phyloP scores from a whole-genome alignment of 306 rosid genomes.

The Citrullus colocynthis region DNA sequence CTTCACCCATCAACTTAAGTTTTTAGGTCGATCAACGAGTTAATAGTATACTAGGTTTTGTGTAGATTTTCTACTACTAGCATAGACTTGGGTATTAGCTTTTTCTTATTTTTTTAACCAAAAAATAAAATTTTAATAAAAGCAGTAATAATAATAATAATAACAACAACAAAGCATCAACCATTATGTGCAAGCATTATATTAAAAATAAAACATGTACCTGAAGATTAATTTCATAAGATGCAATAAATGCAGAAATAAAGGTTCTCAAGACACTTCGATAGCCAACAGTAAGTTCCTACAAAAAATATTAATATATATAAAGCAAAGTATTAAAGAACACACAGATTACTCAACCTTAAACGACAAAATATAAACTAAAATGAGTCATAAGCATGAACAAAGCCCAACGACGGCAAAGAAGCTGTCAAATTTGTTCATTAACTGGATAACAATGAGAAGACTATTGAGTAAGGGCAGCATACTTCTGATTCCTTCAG shows the following conservation, averaged over 20 bases:
- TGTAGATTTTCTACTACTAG: too few relatives aligned
- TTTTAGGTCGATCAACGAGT: too few relatives aligned
- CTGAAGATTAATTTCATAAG: constrained; percentile 82
- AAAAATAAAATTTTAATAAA: too few relatives aligned
- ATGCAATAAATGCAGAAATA: constrained; percentile 81
- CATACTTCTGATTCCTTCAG: constrained; percentile 78
- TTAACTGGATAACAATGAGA: background rate
- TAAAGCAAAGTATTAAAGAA: background rate
- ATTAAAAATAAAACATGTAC: constrained; percentile 25
- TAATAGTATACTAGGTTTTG: too few relatives aligned
- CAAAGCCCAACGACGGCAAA: background rate
- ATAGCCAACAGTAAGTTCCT: constrained; percentile 79
- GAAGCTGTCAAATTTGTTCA: background rate
- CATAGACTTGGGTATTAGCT: too few relatives aligned
- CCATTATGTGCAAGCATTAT: constrained; percentile 11
- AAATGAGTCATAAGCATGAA: background rate
- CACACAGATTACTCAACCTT: background rate
- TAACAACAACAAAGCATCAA: background rate
- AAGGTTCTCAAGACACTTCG: constrained; percentile 82
- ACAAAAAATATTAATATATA: constrained; percentile 2
- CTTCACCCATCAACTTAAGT: too few relatives aligned
- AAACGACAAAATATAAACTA: background rate
- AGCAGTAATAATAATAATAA: too few relatives aligned
- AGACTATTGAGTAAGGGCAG: constrained; percentile 16
- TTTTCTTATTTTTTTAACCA: too few relatives aligned